These are phyloP conservation scores for Dothidotthia symphoricarpi DNA, from an alignment of 2,329 filamentous ascomycete genomes.

Conservation along the genomic window DNA sequence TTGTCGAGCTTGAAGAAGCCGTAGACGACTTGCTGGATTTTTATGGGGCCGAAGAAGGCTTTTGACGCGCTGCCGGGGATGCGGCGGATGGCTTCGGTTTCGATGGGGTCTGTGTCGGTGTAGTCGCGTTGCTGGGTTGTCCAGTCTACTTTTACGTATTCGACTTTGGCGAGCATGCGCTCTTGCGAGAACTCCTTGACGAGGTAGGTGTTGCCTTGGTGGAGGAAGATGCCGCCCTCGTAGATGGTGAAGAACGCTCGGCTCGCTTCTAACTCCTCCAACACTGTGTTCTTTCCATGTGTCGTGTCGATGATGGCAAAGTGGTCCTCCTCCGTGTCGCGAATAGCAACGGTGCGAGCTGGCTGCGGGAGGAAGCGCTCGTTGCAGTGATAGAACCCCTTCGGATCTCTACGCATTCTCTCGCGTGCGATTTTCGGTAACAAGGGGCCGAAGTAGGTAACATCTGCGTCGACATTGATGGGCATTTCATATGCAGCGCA, in stretches of 20 bases:
- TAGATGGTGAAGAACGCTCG: conserved; percentile 96
- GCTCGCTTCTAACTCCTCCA: conserved; percentile 94
- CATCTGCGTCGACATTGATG: conserved; percentile 73
- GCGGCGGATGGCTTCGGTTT: conserved; percentile 80
- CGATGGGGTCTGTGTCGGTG: conserved; percentile 89
- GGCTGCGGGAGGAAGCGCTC: conserved; percentile 83
- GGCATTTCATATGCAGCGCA: conserved; percentile 96
- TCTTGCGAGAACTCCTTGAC: conserved; percentile 86
- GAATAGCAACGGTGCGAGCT: conserved; percentile 79
- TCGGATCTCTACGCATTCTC: conserved; percentile 68
- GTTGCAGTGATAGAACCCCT: conserved; percentile 88
- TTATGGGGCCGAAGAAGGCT: conserved; percentile 83
- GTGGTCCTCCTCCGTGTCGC: conserved; percentile 86
- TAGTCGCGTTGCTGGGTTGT: conserved; percentile 89
- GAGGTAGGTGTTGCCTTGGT: conserved; percentile 91
- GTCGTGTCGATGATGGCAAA: conserved; percentile 92
- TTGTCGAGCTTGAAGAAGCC: conserved; percentile 98
- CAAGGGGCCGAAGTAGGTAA: conserved; percentile 73
- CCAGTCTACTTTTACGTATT: conserved; percentile 90
- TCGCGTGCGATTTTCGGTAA: conserved; percentile 70
- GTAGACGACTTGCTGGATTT: conserved; percentile 84
- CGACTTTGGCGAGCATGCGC: conserved; percentile 78
- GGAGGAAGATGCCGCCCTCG: conserved; percentile 93
- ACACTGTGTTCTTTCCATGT: conserved; percentile 74
- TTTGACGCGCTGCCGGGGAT: conserved; percentile 63